Evolutionary conservation across 148 eudicot species (phyloP), one percentile per base, ranked within the genome.

Genomic region (Agrostemma githago): DNA sequence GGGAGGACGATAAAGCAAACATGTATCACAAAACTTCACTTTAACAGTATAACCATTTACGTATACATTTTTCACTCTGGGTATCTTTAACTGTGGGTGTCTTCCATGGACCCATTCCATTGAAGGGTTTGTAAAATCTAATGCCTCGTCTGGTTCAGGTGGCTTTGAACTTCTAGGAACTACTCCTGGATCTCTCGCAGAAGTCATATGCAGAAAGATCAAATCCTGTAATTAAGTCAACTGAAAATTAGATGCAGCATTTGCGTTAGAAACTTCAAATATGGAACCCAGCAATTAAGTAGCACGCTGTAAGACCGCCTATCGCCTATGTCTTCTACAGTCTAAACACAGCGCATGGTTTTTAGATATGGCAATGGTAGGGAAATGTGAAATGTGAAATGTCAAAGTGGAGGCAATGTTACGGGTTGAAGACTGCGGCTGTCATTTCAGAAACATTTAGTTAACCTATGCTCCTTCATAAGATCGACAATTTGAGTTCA

Each of bases 101-200:
- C 89, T 85, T 67, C 89, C 89, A 71, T 82, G 87, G 70, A 90
- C 86, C 97, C 97, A 92, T 85, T 90, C 98, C 93, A 92, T 92
- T n/a, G 97, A 92, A 66, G 92, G 90, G 63, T 88, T 87, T 68
- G 76, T 71, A 20, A 80, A 4, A 71, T 88, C 87, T 77, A 66
- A 77, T 38, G 83, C 74, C 44, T 89, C 97, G 53, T 90, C 96
- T 34, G 79, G 81, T 70, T 88, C 92, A 6, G 98, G 98, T 73
- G 96, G 90, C 66, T 60, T 79, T 66, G 84, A 71, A 62, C 84
- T 90, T 79, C 98, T 84, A 39, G 96, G 97, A 43, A 95, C 85
- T 65, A 95, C 87, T 60, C 97, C 98, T 0, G 98, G 98, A 83
- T 95, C 97, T 88, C 96, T 88, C 64, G 89, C 88, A 48, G 98